Percentiles rank a stretch among this genome's conserved stretches.
Conservation (phyloP, 352 stramenopile genomes). For the Phytophthora pistaciae region DNA sequence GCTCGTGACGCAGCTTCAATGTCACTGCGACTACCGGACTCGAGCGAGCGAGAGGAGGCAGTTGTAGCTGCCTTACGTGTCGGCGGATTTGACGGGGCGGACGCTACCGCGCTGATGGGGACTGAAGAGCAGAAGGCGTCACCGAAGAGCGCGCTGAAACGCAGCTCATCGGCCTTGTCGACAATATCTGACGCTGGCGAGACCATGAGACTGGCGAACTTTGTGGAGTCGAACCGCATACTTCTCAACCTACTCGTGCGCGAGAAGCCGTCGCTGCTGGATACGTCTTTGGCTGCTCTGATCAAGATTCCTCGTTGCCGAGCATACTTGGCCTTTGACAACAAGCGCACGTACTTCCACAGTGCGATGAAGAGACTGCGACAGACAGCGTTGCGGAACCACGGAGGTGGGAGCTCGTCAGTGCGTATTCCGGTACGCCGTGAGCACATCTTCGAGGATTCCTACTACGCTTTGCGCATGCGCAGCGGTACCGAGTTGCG, state of each 20-base stretch:
- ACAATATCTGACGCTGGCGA: constrained; percentile 60
- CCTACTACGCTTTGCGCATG: constrained; percentile 97
- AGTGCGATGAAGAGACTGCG: constrained; percentile 94
- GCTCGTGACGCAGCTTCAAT: constrained; percentile 88
- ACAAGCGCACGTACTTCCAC: constrained; percentile 99
- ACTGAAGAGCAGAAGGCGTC: constrained; percentile 40
- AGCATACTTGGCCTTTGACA: constrained; percentile 98
- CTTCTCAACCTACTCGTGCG: constrained; percentile 98
- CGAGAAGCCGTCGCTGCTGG: constrained; percentile 96
- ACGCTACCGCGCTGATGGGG: constrained; percentile 38
- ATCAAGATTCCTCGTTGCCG: constrained; percentile 97
- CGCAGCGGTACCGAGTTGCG: constrained; percentile 97
- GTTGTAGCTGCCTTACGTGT: constrained; percentile 76
- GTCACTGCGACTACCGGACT: constrained; percentile 76
- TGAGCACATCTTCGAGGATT: constrained; percentile 99
- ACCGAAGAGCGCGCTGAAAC: constrained; percentile 39
- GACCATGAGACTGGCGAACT: constrained; percentile 86
- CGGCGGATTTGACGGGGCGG: constrained; percentile 62
- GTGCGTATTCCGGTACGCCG: constrained; percentile 92
- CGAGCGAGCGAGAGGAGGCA: constrained; percentile 79
- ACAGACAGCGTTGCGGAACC: constrained; percentile 81
- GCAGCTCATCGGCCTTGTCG: constrained; percentile 49
- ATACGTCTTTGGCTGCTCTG: constrained; percentile 95
- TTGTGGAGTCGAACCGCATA: constrained; percentile 96
- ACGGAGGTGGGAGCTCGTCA: constrained; percentile 92